These are phyloP conservation scores for Gossypioides kirkii DNA, from an alignment of 345 rosid species.

Conservation along the genomic window DNA sequence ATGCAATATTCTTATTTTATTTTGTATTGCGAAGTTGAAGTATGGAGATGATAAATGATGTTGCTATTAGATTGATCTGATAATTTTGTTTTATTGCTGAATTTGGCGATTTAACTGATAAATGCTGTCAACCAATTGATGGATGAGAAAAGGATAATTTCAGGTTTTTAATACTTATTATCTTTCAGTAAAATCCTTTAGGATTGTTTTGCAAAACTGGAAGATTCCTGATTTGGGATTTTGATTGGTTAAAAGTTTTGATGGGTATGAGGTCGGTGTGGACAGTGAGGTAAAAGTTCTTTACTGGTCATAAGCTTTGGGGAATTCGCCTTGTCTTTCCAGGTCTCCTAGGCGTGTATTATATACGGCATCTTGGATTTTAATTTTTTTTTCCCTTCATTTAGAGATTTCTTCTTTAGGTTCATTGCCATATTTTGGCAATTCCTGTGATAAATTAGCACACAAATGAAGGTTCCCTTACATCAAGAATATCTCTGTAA, in stretches of 20 bases:
- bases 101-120: not conserved
- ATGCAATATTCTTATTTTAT: not conserved
- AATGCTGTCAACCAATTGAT: not conserved
- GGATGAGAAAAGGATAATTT: not conserved
- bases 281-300: not conserved
- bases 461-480: not conserved
- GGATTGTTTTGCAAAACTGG: not conserved
- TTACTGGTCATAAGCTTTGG: constrained; percentile 16
- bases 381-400: not conserved
- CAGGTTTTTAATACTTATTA: not conserved
- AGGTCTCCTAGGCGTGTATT: not conserved
- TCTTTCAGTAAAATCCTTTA: not conserved
- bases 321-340: constrained; percentile 25
- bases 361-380: not conserved
- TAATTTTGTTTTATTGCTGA: not conserved
- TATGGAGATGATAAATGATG: not conserved
- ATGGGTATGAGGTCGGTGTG: not conserved
- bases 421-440: not conserved
- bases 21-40: not conserved
- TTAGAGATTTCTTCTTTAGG: not conserved
- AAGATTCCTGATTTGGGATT: constrained; percentile 2
- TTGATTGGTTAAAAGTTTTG: constrained; percentile 1
- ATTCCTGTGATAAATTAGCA: not conserved
- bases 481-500: not conserved
- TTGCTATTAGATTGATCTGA: not conserved